Percentiles rank a stretch among this genome's conserved stretches.
Conservation (phyloP, 2,329 filamentous ascomycete genomes). For the Rhytidhysteron rufulum region DNA sequence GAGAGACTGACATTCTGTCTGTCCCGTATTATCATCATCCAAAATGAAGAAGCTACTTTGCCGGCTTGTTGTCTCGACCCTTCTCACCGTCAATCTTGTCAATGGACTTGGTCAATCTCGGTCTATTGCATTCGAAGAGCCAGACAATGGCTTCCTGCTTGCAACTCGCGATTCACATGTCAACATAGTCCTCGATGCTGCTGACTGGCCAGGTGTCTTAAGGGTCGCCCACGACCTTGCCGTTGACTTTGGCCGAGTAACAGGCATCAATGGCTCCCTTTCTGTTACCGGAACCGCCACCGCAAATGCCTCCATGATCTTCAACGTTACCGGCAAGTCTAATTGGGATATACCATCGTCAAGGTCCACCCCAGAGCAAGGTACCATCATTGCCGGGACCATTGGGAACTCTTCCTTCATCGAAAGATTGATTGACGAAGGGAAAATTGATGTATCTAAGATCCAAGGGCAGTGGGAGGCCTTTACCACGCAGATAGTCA, state of each 20-base stretch:
- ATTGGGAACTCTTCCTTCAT: slow-evolving; percentile 62
- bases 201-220: slow-evolving; percentile 65
- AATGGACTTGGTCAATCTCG: slow-evolving; percentile 49
- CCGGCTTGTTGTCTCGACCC: slow-evolving; percentile 22
- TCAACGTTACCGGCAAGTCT: slow-evolving; percentile 37
- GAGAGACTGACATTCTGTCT: not conserved
- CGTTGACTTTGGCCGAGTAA: slow-evolving; percentile 67
- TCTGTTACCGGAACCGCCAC: slow-evolving; percentile 50
- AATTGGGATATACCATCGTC: slow-evolving; percentile 25
- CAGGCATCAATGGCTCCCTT: slow-evolving; percentile 59
- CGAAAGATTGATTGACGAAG: slow-evolving; percentile 52
- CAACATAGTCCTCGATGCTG: slow-evolving; percentile 30
- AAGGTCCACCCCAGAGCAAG: slow-evolving; percentile 11
- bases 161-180: slow-evolving; percentile 27
- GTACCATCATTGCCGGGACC: slow-evolving; percentile 65
- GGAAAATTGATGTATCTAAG: slow-evolving; percentile 55
- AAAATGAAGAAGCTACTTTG: slow-evolving; percentile 28
- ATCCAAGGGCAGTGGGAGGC: slow-evolving; percentile 67
- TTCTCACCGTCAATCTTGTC: slow-evolving; percentile 13
- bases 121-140: slow-evolving; percentile 45
- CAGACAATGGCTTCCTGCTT: slow-evolving; percentile 31
- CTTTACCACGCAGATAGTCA: slow-evolving; percentile 58
- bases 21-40: not conserved
- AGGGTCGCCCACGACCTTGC: slow-evolving; percentile 65
- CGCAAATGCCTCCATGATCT: slow-evolving; percentile 42